Base-by-base conservation (phyloP, 139 green algal species). In the Micractinium sp. region DNA sequence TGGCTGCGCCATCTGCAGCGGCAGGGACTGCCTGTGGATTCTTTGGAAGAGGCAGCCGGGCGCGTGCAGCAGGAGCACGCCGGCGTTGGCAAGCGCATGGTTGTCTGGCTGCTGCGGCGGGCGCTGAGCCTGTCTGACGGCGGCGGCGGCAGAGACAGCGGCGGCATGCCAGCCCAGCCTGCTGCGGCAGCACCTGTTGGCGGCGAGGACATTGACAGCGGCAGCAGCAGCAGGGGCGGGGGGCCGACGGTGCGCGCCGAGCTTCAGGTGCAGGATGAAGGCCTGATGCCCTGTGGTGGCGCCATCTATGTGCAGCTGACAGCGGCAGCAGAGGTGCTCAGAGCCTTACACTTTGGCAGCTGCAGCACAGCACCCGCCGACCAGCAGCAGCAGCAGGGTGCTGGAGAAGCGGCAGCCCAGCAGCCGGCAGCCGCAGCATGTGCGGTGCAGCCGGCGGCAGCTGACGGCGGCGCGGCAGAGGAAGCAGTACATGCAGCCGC, bases 1-100 rank as follows among this genome's bases (percentile, higher is more conserved):
- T 87, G 79, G 87, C 4, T 77, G 56, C 56, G 60, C 2, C 60
- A 69, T 36, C 63, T 87, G 74, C 39, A 33, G 22, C 81, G 53
- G 60, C 56, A 79, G 67, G 2, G 39, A 23, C 39, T 60, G 27
- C 66, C 47, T 23, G 15, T 9, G 1, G 38, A 41, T 29, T 18
- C 1, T 47, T 27, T 82, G 31, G 36, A 66, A 22, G 1, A 15
- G 1, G 71, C 22, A 0, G 18, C 36, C 12, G 29, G 0, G 0
- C 67, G 78, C 63, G 81, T 88, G 88, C 81, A 84, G 66, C 69
- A 67, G 53, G 81, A 87, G 81, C 88, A 90, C 36, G 88, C 81
- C 18, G 36, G 3, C 31, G 25, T n/a, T 3, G 81, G 63, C 81
- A 88, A 25, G 71, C 88, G 56, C 41, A 36, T 78, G 81, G n/a